A percentile compares a stretch with the other conserved stretches of the same genome.
Evolutionary conservation across 1,284 basidiomycete genomes (phyloP).

Genomic region (Golubevia sp.): DNA sequence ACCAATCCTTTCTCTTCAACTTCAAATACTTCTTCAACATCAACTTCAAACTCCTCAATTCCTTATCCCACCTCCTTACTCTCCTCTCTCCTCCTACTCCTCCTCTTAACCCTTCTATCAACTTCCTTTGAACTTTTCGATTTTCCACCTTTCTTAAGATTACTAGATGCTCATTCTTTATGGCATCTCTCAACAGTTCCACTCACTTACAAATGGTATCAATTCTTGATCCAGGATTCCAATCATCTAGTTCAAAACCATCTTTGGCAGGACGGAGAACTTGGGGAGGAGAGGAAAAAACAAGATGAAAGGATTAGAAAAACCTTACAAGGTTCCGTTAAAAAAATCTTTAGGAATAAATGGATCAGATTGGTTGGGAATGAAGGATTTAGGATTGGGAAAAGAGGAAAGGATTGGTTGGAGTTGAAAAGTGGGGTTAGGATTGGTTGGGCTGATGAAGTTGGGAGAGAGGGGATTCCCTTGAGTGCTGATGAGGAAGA

Average conservation of each 20-base stretch:
- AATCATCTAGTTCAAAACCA: slow-evolving; percentile 38
- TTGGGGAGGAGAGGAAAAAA: not conserved
- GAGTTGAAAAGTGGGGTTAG: too few relatives aligned
- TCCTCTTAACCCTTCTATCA: slow-evolving; percentile 73
- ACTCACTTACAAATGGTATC: slow-evolving; percentile 78
- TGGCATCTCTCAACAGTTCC: slow-evolving; percentile 91
- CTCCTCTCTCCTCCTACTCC: slow-evolving; percentile 65
- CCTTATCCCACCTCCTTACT: slow-evolving; percentile 10
- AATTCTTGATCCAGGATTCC: slow-evolving; percentile 50
- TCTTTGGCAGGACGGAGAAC: slow-evolving; percentile 38
- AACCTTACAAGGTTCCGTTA: too few relatives aligned
- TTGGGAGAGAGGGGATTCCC: too few relatives aligned
- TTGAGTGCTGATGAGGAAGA: too few relatives aligned
- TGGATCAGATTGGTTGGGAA: too few relatives aligned
- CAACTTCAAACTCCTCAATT: not conserved
- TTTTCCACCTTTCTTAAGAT: slow-evolving; percentile 75
- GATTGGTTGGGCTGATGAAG: too few relatives aligned
- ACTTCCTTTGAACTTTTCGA: slow-evolving; percentile 87
- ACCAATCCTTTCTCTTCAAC: not conserved
- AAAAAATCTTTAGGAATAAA: too few relatives aligned
- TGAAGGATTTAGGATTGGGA: too few relatives aligned
- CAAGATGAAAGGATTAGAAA: too few relatives aligned
- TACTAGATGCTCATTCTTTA: slow-evolving; percentile 89
- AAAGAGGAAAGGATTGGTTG: too few relatives aligned
- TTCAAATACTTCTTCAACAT: not conserved